phyloP scores from a whole-genome alignment of 306 rosid species.

The Cicer bijugum region DNA sequence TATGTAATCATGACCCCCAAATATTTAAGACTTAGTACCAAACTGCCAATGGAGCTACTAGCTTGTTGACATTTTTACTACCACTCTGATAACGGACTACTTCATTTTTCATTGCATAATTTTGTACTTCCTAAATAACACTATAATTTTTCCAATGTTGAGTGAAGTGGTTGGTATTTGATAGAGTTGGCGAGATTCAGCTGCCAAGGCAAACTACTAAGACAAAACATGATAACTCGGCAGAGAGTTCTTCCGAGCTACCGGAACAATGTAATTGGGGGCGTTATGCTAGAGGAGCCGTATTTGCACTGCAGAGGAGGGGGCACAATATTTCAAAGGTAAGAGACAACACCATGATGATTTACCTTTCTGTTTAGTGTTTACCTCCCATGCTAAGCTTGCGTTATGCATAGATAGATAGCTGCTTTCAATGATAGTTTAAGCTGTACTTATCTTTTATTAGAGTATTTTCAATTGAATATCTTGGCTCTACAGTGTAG shows the following conservation, averaged over 20 bases:
- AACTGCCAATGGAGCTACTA: slow-evolving; percentile 35
- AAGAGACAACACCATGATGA: slow-evolving; percentile 39
- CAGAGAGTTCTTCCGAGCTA: slow-evolving; percentile 48
- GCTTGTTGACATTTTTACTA: slow-evolving; percentile 30
- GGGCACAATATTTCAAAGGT: slow-evolving; percentile 73
- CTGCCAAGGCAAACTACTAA: slow-evolving; percentile 38
- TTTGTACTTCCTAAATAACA: slow-evolving; percentile 17
- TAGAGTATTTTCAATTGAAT: slow-evolving; percentile 32
- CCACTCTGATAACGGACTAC: slow-evolving; percentile 15
- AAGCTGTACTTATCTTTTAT: slow-evolving; percentile 18
- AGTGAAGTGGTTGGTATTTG: slow-evolving; percentile 41
- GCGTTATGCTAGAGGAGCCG: slow-evolving; percentile 91
- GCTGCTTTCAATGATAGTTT: slow-evolving; percentile 21
- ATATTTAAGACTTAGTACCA: slow-evolving; percentile 10
- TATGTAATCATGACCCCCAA: slow-evolving; percentile 16
- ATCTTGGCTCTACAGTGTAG: slow-evolving; percentile 19
- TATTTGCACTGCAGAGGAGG: slow-evolving; percentile 67
- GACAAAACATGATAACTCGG: slow-evolving; percentile 43
- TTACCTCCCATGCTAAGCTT: slow-evolving; percentile 17
- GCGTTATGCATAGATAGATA: background rate
- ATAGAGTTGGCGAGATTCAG: slow-evolving; percentile 73
- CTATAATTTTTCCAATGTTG: slow-evolving; percentile 32
- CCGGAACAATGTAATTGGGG: slow-evolving; percentile 82
- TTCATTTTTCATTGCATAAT: slow-evolving; percentile 35
- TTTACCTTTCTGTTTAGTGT: slow-evolving; percentile 38